These are phyloP conservation scores for Chlorella sp. DNA, from an alignment of 139 green algal genomes.

Conservation along the genomic window DNA sequence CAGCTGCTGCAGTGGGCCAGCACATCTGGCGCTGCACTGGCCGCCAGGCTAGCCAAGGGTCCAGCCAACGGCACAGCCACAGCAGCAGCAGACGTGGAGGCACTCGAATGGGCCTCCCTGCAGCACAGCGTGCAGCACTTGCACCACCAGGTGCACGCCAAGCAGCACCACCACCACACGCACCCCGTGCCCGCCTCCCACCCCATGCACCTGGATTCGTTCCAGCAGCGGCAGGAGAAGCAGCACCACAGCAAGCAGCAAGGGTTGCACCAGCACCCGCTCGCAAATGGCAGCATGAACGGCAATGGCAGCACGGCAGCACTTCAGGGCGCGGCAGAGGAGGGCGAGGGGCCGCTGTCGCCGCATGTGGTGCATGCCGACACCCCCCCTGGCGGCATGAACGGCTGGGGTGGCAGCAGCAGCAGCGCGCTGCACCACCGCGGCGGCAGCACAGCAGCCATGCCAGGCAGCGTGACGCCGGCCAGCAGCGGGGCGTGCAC, in stretches of 20 bases:
- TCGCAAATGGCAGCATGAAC: too few species aligned
- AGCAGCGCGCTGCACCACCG: slow-evolving; percentile 12
- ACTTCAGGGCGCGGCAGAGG: too few species aligned
- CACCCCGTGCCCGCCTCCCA: background rate
- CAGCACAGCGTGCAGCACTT: slow-evolving; percentile 28
- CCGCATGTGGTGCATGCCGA: too few species aligned
- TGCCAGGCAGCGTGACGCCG: background rate
- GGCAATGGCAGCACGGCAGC: too few species aligned
- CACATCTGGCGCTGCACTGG: background rate
- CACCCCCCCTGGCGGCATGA: background rate
- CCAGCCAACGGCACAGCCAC: background rate
- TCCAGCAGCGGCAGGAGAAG: too few species aligned
- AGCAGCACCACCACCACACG: slow-evolving; percentile 2
- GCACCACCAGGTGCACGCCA: slow-evolving; percentile 3
- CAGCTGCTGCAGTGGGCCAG: slow-evolving; percentile 33
- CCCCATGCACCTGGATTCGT: too few species aligned
- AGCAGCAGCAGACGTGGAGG: slow-evolving; percentile 15
- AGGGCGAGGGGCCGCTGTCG: too few species aligned
- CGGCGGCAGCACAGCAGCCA: background rate
- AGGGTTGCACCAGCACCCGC: too few species aligned
- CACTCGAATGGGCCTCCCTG: background rate
- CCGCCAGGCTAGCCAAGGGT: slow-evolving; percentile 2
- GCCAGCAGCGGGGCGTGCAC: background rate
- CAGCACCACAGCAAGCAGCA: too few species aligned
- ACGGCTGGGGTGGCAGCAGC: slow-evolving; percentile 10